Percentiles rank a stretch among this genome's conserved stretches.
phyloP scores from a whole-genome alignment of 2,329 filamentous ascomycete genomes.

The Botrytis fragariae region DNA sequence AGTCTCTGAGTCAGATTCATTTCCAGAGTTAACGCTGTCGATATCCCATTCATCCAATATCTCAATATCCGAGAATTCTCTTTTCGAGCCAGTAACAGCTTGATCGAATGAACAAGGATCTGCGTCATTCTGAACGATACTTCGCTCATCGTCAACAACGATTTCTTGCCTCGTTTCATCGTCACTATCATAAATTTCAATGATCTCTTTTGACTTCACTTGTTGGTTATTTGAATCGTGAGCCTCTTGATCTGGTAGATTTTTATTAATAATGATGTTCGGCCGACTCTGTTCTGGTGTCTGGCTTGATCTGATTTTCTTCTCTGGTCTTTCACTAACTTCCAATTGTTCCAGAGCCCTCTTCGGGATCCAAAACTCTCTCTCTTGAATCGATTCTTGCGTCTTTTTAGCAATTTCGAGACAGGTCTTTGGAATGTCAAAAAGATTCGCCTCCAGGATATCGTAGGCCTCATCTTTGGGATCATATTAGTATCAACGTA shows the following conservation, averaged over 20 bases:
- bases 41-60: not conserved
- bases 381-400: not conserved
- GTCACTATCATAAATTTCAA: not conserved
- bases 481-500: not conserved
- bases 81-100: not conserved
- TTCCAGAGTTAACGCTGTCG: not conserved
- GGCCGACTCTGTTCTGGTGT: not conserved
- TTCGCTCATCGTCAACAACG: not conserved
- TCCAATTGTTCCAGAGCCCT: not conserved
- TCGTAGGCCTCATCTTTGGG: not conserved
- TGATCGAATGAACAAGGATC: not conserved
- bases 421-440: not conserved
- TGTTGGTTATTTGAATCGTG: not conserved
- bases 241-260: not conserved
- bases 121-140: no score
- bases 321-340: not conserved
- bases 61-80: not conserved
- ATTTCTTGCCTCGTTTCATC: not conserved
- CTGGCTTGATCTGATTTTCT: not conserved
- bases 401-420: not conserved
- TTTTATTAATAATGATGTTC: not conserved
- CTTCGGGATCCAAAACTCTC: not conserved
- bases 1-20: not conserved
- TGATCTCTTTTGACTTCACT: not conserved
- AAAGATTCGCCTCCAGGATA: not conserved